These are phyloP conservation scores for Heterobasidion parviporum DNA, from an alignment of 1,284 basidiomycete genomes.

Conservation along the genomic window DNA sequence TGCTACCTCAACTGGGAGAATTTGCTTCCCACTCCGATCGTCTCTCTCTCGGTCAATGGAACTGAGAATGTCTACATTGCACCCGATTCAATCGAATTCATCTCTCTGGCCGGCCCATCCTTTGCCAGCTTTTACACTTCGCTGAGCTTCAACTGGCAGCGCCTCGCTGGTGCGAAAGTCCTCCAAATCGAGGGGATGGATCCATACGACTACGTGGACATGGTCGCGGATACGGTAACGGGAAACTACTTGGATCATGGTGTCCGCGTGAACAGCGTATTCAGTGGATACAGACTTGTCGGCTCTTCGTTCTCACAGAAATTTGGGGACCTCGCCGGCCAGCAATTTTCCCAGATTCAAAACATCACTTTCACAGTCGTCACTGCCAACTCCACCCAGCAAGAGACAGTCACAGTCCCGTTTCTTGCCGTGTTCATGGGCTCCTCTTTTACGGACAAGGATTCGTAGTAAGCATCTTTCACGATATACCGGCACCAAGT, in stretches of 20 bases:
- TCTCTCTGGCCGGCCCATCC: constrained; percentile 33
- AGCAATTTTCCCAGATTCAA: constrained; percentile 33
- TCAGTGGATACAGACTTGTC: constrained; percentile 49
- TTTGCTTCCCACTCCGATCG: constrained; percentile 50
- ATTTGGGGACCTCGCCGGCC: constrained; percentile 50
- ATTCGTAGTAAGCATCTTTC: constrained; percentile 39
- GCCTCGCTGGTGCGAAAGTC: constrained; percentile 52
- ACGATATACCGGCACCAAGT: constrained; percentile 1
- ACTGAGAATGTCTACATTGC: constrained; percentile 45
- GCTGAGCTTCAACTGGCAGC: constrained; percentile 48
- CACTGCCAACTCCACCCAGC: constrained; percentile 33
- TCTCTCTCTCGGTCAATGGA: constrained; percentile 47
- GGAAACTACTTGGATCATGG: constrained; percentile 59
- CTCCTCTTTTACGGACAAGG: constrained; percentile 37
- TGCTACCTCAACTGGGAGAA: constrained; percentile 54
- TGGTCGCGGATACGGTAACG: constrained; percentile 46
- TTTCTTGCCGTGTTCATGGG: constrained; percentile 44
- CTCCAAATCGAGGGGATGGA: constrained; percentile 45
- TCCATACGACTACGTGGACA: constrained; percentile 48
- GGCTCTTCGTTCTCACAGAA: constrained; percentile 8
- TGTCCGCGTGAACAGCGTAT: constrained; percentile 56
- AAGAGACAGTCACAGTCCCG: constrained; percentile 44
- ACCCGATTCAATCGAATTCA: constrained; percentile 45
- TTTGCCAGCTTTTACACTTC: constrained; percentile 43
- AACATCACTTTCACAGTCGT: constrained; percentile 39